Base-by-base conservation (phyloP, 2,329 filamentous ascomycete species). In the Hypoxylon sp. region DNA sequence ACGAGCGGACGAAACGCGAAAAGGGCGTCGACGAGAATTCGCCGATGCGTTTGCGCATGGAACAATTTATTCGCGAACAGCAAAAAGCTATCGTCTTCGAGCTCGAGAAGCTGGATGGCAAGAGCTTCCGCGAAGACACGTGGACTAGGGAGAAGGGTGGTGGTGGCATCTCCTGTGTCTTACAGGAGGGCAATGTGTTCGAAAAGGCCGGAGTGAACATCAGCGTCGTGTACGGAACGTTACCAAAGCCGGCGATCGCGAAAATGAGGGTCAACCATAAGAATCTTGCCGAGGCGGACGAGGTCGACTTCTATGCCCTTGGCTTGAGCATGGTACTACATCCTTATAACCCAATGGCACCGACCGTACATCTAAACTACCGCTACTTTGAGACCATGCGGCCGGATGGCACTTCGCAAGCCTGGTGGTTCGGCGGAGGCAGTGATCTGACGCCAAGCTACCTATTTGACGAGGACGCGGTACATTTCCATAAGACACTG, bases 341-440 rank as follows among this genome's bases (percentile, higher is more conserved):
- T 80, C 96, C 96, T 1, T 87, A 89, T 75, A 99, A 99, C 81
- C 96, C 96, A 52, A 97, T 97, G 91, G 95, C 95, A 6, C 96
- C 96, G 0, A 99, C 96, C 0, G 96, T 99, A 17, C 96, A 99
- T 80, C 87, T 99, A 74, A 99, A 99, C 85, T 98, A 98, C 85
- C 90, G 96, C 63, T 99, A 99, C 83, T 99, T 99, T 78, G 96
- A 99, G 84, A 99, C 96, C 1, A 92, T 93, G 67, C 92, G 95
- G 75, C 88, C 92, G 8, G 91, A 95, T 74, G 94, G 92, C 47
- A 92, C 86, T 72, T 91, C 86, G 58, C 94, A 95, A 71, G 92
- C 94, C 6, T 99, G 96, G 95, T 99, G 96, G 96, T 99, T 97
- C 76, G 96, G 96, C 71, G 96, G 96, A 55, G 96, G 96, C 63